phyloP scores from a whole-genome alignment of 441 rosid genomes.

The Brassica hybrid region DNA sequence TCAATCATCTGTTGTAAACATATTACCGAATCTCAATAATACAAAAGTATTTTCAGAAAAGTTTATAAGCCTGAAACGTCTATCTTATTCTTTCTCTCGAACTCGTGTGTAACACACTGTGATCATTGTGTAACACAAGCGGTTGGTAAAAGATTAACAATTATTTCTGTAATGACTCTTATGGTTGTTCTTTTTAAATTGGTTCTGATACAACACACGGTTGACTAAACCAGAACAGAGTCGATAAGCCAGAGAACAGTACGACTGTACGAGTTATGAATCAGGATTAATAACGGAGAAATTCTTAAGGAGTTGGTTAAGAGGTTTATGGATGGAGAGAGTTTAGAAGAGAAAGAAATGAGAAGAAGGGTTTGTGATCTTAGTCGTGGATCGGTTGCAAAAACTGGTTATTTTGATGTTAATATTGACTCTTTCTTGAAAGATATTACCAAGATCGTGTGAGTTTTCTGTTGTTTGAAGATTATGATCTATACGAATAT shows the following conservation, averaged over 20 bases:
- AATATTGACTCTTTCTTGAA: background rate
- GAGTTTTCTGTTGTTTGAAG: background rate
- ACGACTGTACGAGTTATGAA: background rate
- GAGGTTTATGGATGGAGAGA: constrained; percentile 10
- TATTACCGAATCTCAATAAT: too few species aligned
- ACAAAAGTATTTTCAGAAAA: too few species aligned
- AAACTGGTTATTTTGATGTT: background rate
- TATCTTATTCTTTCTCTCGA: too few species aligned
- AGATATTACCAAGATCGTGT: background rate
- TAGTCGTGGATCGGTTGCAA: background rate
- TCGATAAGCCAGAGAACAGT: background rate
- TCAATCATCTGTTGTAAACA: too few species aligned
- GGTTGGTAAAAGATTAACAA: too few species aligned
- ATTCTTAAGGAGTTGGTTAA: background rate
- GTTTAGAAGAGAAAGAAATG: background rate
- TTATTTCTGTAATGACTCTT: constrained; percentile 7
- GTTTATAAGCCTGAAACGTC: too few species aligned
- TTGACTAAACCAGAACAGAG: background rate
- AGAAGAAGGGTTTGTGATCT: constrained; percentile 7
- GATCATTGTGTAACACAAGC: too few species aligned
- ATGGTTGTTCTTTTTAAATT: background rate
- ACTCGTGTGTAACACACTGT: too few species aligned
- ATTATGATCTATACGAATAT: background rate
- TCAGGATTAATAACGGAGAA: background rate
- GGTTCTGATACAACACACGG: background rate